Evolutionary conservation across 805 yeast genomes (phyloP).

Genomic region (Lipomyces yamanashiensis): DNA sequence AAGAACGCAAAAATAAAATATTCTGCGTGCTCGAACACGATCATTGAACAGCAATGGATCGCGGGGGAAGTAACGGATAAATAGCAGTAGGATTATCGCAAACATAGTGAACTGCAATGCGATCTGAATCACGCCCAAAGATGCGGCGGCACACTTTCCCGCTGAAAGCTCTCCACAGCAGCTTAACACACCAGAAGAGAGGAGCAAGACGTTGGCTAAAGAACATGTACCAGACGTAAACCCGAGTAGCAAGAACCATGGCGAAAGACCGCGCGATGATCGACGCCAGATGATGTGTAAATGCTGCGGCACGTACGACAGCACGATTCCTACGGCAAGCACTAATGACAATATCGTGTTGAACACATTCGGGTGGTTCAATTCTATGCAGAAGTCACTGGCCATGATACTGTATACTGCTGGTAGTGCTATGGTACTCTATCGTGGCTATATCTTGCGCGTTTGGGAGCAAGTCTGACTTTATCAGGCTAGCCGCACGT

Average conservation of each 20-base stretch:
- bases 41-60: constrained; percentile 8
- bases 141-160: constrained; percentile 69
- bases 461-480: not conserved
- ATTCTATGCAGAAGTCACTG: constrained; percentile 21
- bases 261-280: constrained; percentile 79
- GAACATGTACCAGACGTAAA: constrained; percentile 71
- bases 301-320: constrained; percentile 80
- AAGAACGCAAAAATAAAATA: constrained; percentile 49
- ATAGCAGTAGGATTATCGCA: constrained; percentile 49
- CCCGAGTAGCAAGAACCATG: constrained; percentile 71
- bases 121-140: constrained; percentile 69
- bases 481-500: too few species aligned
- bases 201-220: constrained; percentile 64
- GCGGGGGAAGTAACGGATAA: constrained; percentile 24
- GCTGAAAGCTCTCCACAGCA: constrained; percentile 56
- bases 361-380: constrained; percentile 54
- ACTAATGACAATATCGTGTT: constrained; percentile 56
- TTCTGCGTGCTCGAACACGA: constrained; percentile 11
- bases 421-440: not conserved
- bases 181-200: constrained; percentile 62
- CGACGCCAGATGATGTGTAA: constrained; percentile 58
- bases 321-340: constrained; percentile 68
- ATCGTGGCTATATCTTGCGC: not conserved
- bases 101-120: constrained; percentile 66
- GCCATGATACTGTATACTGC: not conserved